Percentiles rank a stretch among this genome's conserved stretches.
Conservation (phyloP, 2,329 filamentous ascomycete genomes). For the Neofusicoccum umdonicola region DNA sequence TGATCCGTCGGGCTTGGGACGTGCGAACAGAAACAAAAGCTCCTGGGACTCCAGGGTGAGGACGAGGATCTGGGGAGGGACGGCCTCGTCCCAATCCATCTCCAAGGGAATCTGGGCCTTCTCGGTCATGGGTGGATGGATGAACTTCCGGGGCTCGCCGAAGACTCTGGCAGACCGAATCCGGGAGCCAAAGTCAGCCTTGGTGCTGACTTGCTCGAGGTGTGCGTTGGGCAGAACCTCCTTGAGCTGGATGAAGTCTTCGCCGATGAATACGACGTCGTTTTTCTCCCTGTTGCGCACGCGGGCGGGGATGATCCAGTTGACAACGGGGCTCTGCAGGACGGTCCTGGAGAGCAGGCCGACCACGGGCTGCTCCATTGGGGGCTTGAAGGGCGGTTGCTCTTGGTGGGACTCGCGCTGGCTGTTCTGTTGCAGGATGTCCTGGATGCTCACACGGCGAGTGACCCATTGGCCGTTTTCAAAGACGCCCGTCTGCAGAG, state of each 20-base stretch:
- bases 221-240: conserved; percentile 69
- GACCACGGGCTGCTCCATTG: conserved; percentile 48
- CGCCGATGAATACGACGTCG: conserved; percentile 84
- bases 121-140: conserved; percentile 12
- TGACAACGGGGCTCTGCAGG: conserved; percentile 70
- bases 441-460: conserved; percentile 40
- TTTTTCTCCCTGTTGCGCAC: conserved; percentile 68
- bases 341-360: conserved; percentile 79
- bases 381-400: conserved; percentile 26
- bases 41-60: conserved; percentile 72
- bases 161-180: conserved; percentile 80
- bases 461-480: conserved; percentile 37
- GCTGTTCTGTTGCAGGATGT: conserved; percentile 33
- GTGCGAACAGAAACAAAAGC: conserved; percentile 73
- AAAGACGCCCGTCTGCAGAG: conserved; percentile 23
- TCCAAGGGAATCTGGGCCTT: conserved; percentile 32
- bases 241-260: conserved; percentile 77
- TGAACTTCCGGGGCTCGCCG: conserved; percentile 43
- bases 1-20: conserved; percentile 40
- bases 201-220: conserved; percentile 70
- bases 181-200: conserved; percentile 72
- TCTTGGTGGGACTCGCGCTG: conserved; percentile 25
- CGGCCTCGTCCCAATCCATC: conserved; percentile 31
- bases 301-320: conserved; percentile 76
- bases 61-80: conserved; percentile 76